Conservation (phyloP, 2,329 filamentous ascomycete genomes). For the Neofusicoccum sp. region DNA sequence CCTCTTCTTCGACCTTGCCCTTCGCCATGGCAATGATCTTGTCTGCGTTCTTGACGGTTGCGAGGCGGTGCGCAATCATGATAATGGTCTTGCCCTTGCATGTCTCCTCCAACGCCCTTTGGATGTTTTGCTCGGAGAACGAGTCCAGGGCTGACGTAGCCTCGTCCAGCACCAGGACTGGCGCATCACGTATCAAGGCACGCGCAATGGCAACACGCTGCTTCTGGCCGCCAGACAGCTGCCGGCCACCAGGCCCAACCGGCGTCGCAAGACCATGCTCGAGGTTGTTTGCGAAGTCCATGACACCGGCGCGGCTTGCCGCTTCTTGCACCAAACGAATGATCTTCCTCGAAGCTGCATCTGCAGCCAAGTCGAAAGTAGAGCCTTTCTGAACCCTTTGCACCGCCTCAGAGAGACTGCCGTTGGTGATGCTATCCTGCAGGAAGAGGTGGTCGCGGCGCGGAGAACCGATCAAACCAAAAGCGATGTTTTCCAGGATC, state of each 20-base stretch:
- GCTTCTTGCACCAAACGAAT: constrained; percentile 5
- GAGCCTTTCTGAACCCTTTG: constrained; percentile 48
- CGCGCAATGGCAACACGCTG: constrained; percentile 93
- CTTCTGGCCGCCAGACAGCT: constrained; percentile 89
- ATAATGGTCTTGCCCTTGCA: constrained; percentile 45
- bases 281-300: constrained; percentile 7
- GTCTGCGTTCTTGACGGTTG: constrained; percentile 43
- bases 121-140: constrained; percentile 61
- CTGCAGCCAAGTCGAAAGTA: background rate
- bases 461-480: constrained; percentile 40
- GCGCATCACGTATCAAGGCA: constrained; percentile 86
- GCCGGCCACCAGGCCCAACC: constrained; percentile 78
- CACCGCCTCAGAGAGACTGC: constrained; percentile 20
- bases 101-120: constrained; percentile 66
- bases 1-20: constrained; percentile 42
- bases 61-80: constrained; percentile 45
- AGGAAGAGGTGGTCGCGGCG: background rate
- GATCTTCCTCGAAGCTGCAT: background rate
- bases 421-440: background rate
- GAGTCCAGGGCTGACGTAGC: constrained; percentile 25
- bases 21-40: constrained; percentile 45
- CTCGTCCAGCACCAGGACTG: constrained; percentile 62
- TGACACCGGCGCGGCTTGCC: background rate
- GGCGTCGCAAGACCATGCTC: constrained; percentile 71
- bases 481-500: constrained; percentile 57